phyloP scores from a whole-genome alignment of 306 rosid species.

The Corylus americana region DNA sequence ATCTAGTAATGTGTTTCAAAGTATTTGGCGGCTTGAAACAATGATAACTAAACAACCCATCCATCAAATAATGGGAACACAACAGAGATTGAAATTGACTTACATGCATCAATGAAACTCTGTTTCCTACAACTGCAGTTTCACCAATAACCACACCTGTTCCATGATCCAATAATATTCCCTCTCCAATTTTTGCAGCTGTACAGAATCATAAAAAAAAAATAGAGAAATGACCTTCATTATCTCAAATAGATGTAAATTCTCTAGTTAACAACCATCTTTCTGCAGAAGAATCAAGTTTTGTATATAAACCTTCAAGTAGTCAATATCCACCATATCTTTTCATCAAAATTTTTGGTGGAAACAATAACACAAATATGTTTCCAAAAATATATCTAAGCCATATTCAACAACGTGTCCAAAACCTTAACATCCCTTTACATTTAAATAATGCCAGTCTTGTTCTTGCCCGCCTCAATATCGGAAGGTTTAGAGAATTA shows the following conservation, averaged over 20 bases:
- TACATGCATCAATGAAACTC: slow-evolving; percentile 97
- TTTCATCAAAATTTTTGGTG: not conserved
- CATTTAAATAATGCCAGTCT: not conserved
- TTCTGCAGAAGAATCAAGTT: slow-evolving; percentile 25
- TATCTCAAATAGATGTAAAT: slow-evolving; percentile 15
- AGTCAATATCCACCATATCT: not conserved
- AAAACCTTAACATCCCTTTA: not conserved
- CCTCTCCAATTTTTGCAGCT: slow-evolving; percentile 97
- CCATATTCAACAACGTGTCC: not conserved
- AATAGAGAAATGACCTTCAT: slow-evolving; percentile 23
- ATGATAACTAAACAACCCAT: not conserved
- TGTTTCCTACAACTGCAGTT: slow-evolving; percentile 87
- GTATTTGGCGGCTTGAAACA: not conserved
- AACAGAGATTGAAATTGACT: slow-evolving; percentile 38
- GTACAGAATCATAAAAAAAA: slow-evolving; percentile 12
- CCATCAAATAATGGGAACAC: slow-evolving; percentile 11
- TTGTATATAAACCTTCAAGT: slow-evolving; percentile 2
- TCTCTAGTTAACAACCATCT: slow-evolving; percentile 14
- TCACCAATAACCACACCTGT: slow-evolving; percentile 98
- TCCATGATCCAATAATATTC: slow-evolving; percentile 90
- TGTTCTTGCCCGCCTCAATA: not conserved
- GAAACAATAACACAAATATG: not conserved
- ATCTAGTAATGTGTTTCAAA: not conserved
- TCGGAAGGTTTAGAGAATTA: not conserved
- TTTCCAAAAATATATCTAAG: not conserved